These are phyloP conservation scores for Xerocomus spinulosus DNA, from an alignment of 768 basidiomycete species.

Conservation along the genomic window DNA sequence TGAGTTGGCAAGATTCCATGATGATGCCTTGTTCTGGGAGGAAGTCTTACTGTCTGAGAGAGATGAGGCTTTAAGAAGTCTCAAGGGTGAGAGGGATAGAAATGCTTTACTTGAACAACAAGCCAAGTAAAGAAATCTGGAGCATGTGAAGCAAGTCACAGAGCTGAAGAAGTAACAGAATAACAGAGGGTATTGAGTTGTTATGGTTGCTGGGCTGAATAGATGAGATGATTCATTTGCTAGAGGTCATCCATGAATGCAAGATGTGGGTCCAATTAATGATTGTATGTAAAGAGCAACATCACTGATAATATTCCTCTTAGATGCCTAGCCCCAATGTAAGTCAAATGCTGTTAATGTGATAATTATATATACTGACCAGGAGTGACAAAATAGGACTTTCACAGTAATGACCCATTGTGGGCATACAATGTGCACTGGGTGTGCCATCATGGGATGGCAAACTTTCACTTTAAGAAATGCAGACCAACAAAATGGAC, in stretches of 20 bases:
- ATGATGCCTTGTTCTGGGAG: neutral
- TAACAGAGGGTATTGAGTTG: neutral
- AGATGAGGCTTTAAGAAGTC: neutral
- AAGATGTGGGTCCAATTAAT: neutral
- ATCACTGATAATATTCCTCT: neutral
- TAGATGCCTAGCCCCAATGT: neutral
- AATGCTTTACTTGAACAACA: too few species aligned
- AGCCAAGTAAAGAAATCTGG: too few species aligned
- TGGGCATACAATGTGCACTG: neutral
- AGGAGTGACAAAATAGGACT: neutral
- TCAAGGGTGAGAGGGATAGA: neutral
- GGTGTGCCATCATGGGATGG: neutral
- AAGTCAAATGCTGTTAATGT: neutral
- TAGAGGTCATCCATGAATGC: neutral
- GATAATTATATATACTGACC: neutral
- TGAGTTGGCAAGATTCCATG: too few species aligned
- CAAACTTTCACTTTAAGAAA: neutral
- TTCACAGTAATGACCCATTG: neutral
- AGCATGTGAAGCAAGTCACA: neutral
- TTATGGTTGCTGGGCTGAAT: neutral
- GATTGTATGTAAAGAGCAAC: neutral
- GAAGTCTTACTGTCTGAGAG: neutral
- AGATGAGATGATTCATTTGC: neutral
- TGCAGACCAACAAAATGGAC: neutral
- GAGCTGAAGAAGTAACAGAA: too few species aligned